Evolutionary conservation across 192 early-diverging fungal genomes (phyloP).

Genomic region (Umbelopsis sp.): DNA sequence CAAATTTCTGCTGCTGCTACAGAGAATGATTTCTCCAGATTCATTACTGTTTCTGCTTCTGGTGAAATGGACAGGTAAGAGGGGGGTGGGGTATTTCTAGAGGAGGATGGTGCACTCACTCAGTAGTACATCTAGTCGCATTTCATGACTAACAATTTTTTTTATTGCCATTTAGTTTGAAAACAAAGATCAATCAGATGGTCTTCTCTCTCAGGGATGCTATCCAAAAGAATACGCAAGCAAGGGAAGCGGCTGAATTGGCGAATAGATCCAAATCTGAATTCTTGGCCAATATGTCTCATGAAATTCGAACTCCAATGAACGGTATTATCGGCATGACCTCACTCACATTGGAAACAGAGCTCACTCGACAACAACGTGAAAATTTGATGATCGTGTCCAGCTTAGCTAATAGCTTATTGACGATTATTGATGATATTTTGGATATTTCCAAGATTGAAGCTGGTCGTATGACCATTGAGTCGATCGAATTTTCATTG

Average conservation of each 20-base stretch:
- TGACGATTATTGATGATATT: constrained; percentile 83
- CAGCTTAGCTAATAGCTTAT: constrained; percentile 66
- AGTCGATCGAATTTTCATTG: constrained; percentile 69
- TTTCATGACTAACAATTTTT: neutral
- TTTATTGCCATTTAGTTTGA: constrained; percentile 38
- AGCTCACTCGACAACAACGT: constrained; percentile 77
- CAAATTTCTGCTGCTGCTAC: constrained; percentile 75
- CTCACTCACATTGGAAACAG: constrained; percentile 71
- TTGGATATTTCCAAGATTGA: constrained; percentile 87
- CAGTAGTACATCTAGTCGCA: too few species aligned
- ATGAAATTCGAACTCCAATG: constrained; percentile 82
- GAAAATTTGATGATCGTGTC: constrained; percentile 82
- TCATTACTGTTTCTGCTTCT: constrained; percentile 77
- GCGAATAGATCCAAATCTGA: constrained; percentile 81
- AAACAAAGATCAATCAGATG: constrained; percentile 87
- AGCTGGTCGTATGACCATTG: constrained; percentile 80
- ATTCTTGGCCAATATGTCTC: constrained; percentile 67
- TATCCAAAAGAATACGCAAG: constrained; percentile 76
- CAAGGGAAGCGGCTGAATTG: constrained; percentile 78
- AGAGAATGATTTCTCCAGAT: constrained; percentile 68
- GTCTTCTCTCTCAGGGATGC: constrained; percentile 74
- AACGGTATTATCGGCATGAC: constrained; percentile 83
- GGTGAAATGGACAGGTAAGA: constrained; percentile 77
- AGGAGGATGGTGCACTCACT: neutral
- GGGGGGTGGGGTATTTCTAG: neutral